Base-by-base conservation (phyloP, 73 alveolate species). In the Paramecium primaurelia region DNA sequence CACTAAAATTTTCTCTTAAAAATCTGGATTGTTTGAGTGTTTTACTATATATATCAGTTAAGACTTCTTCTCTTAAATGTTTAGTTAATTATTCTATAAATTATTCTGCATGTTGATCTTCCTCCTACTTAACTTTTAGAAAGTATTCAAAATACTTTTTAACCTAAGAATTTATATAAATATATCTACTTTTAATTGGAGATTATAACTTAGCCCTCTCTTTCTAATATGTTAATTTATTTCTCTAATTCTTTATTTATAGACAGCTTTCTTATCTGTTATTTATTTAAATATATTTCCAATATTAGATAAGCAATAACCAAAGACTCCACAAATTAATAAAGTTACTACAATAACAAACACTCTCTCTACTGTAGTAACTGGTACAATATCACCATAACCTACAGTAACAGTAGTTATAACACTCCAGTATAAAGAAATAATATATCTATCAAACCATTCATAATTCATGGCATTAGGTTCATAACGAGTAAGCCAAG, bases 351-450 rank as follows among this genome's bases (percentile, higher is more conserved):
- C 26, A 42, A 96, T 93, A 58, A 88, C 93, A 47, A 93, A 59
- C 3, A 96, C 69, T 93, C 97, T 94, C 92, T 97, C 99, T 58
- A 73, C 86, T 4, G 96, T 80, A 8, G 97, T 95, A 7, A 90
- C 94, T 16, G 99, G 98, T 28, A 80, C 86, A 16, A 95, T 88
- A 42, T 97, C 99, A 26, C 99, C 99, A 86, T 96, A 97, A 8
- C 99, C 99, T 8, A 96, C 95, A n/a, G 98, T 95, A 12, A 93
- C 87, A 75, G 95, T 93, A 0, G 98, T 97, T 26, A 96, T 96
- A 18, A 94, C 54, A 11, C 96, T 96, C 97, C 98, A 97, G 71
- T 97, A 97, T 18, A 97, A 25, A 11, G 97, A 91, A 2, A 85
- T 68, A 12, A 96, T 77, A 88, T 97, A 97, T 22, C 86, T 22